Evolutionary conservation across 1,139 yeast genomes (phyloP).

Genomic region (Suhomyces panamericanus): DNA sequence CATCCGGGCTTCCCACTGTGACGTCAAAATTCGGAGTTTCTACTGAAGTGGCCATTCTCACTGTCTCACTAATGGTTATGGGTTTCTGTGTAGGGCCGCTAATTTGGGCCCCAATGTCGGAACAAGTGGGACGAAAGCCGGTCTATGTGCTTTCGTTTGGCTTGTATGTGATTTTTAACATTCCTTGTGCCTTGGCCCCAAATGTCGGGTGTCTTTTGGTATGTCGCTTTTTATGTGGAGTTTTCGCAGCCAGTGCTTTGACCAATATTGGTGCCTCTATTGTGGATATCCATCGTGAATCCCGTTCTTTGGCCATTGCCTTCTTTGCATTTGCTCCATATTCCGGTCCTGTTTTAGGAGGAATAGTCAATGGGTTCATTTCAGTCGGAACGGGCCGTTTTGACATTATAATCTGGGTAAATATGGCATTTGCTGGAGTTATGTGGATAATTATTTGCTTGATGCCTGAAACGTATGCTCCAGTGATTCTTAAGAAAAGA

Average conservation of each 20-base stretch:
- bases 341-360: constrained; percentile 90
- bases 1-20: constrained; percentile 77
- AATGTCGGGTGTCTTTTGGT: constrained; percentile 79
- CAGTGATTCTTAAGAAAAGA: constrained; percentile 73
- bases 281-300: constrained; percentile 78
- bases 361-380: constrained; percentile 86
- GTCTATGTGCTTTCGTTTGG: constrained; percentile 77
- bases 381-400: constrained; percentile 65
- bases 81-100: constrained; percentile 90
- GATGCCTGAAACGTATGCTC: constrained; percentile 90
- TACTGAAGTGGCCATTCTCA: constrained; percentile 71
- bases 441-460: constrained; percentile 65
- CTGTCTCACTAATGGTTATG: constrained; percentile 83
- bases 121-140: constrained; percentile 81
- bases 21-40: constrained; percentile 65
- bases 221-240: constrained; percentile 85
- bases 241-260: constrained; percentile 79
- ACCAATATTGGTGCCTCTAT: constrained; percentile 88
- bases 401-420: constrained; percentile 82
- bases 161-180: constrained; percentile 74
- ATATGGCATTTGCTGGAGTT: constrained; percentile 86
- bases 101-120: constrained; percentile 88
- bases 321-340: constrained; percentile 91
- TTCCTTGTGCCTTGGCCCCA: constrained; percentile 85
- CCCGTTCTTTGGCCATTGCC: constrained; percentile 88